A percentile compares a stretch with the other conserved stretches of the same genome.
Evolutionary conservation across 495 filamentous ascomycete species (phyloP).

Genomic region (Trichocladium uniseriatum): DNA sequence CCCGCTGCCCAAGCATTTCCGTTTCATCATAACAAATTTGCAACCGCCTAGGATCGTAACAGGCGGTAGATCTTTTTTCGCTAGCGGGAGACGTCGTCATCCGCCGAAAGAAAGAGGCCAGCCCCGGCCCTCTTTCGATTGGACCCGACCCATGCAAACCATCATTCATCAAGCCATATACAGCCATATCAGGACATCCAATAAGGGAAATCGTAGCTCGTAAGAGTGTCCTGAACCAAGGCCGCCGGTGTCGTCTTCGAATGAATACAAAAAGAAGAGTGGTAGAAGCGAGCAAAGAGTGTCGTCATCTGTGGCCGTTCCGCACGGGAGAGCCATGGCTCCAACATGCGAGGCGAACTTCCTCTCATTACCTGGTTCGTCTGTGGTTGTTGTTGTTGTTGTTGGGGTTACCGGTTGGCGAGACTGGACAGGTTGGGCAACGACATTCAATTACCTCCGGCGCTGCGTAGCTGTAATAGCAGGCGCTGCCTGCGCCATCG

Average conservation of each 20-base stretch:
- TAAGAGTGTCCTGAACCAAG: conserved; percentile 17
- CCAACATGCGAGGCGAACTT: background rate
- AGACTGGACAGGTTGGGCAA: no score
- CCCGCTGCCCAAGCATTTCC: background rate
- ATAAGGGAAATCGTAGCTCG: conserved; percentile 17
- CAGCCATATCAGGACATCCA: conserved; percentile 27
- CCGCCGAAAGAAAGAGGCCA: conserved; percentile 10
- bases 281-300: conserved; percentile 6
- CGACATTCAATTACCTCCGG: conserved; percentile 18
- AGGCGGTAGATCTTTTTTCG: conserved; percentile 11
- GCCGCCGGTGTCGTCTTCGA: conserved; percentile 13
- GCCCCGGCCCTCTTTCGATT: conserved; percentile 5
- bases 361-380: no score
- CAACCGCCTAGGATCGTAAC: conserved; percentile 16
- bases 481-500: conserved; percentile 36
- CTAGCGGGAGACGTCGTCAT: conserved; percentile 10
- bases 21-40: background rate
- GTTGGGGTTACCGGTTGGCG: background rate
- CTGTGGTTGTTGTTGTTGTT: no score
- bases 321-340: background rate
- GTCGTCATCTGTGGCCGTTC: conserved; percentile 5
- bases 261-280: conserved; percentile 29
- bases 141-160: conserved; percentile 11
- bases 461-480: conserved; percentile 24
- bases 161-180: conserved; percentile 29